A percentile compares a stretch with the other conserved stretches of the same genome.
Evolutionary conservation across 2,329 filamentous ascomycete genomes (phyloP).

Genomic region (Aspergillus carbonarius): DNA sequence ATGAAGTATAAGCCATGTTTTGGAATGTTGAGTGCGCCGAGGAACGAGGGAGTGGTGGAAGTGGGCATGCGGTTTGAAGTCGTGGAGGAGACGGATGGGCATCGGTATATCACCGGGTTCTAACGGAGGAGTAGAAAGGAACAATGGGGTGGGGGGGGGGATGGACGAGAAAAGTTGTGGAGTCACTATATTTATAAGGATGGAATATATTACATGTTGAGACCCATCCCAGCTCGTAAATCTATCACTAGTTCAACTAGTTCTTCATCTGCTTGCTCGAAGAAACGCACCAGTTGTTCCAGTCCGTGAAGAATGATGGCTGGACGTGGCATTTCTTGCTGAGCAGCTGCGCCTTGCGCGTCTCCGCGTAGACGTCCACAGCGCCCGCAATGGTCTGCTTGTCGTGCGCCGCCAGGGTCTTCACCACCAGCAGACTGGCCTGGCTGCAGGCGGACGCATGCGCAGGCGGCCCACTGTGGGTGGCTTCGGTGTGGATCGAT

Average conservation of each 20-base stretch:
- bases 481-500: constrained; percentile 66
- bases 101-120: constrained; percentile 53
- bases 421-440: constrained; percentile 47
- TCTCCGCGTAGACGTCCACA: constrained; percentile 63
- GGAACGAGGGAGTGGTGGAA: constrained; percentile 53
- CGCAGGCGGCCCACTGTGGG: constrained; percentile 58
- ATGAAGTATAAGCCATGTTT: constrained; percentile 66
- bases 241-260: constrained; percentile 14
- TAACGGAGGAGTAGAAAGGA: constrained; percentile 7
- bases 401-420: constrained; percentile 46
- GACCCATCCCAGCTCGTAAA: not conserved
- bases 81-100: constrained; percentile 56
- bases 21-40: constrained; percentile 64
- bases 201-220: not conserved
- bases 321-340: constrained; percentile 60
- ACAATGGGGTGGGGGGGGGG: not conserved
- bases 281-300: constrained; percentile 68
- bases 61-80: constrained; percentile 62
- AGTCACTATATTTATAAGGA: not conserved
- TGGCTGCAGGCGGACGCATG: constrained; percentile 74
- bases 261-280: constrained; percentile 44
- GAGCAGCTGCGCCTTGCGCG: constrained; percentile 60
- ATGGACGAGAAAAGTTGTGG: no score
- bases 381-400: constrained; percentile 55
- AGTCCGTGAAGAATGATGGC: constrained; percentile 67